These are phyloP conservation scores for Xylariaceae sp. DNA, from an alignment of 2,329 filamentous ascomycete species.

Conservation along the genomic window DNA sequence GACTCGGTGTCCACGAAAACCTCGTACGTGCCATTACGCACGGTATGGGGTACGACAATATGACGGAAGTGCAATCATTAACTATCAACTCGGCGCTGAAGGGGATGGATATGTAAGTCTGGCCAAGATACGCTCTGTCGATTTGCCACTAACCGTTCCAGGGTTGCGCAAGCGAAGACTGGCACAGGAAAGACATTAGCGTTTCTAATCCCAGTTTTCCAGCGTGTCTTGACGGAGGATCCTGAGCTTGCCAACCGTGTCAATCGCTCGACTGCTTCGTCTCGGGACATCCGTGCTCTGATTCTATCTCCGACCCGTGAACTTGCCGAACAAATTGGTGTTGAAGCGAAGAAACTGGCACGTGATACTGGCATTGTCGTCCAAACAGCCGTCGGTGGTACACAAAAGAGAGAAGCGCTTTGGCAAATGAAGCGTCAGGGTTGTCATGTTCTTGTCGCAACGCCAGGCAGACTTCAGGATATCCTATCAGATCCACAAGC, in stretches of 20 bases:
- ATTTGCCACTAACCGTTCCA: constrained; percentile 39
- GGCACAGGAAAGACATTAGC: constrained; percentile 96
- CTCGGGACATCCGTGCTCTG: constrained; percentile 67
- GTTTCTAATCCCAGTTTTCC: constrained; percentile 84
- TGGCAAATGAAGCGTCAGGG: constrained; percentile 69
- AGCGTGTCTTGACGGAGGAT: constrained; percentile 71
- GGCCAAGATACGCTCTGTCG: constrained; percentile 22
- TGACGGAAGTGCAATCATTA: constrained; percentile 90
- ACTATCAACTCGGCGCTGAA: constrained; percentile 81
- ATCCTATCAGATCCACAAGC: constrained; percentile 68
- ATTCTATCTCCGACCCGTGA: constrained; percentile 81
- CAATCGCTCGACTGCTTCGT: constrained; percentile 41
- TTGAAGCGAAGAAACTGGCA: constrained; percentile 73
- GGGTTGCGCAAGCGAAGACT: constrained; percentile 91
- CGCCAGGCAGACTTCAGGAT: constrained; percentile 85
- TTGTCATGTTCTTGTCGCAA: constrained; percentile 88
- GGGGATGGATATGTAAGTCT: constrained; percentile 78
- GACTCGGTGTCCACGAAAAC: constrained; percentile 60
- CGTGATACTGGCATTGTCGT: constrained; percentile 66
- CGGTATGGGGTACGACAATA: constrained; percentile 75
- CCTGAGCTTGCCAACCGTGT: constrained; percentile 58
- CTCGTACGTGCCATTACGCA: constrained; percentile 70
- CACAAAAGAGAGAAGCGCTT: constrained; percentile 72
- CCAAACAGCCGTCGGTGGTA: constrained; percentile 88
- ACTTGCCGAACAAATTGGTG: constrained; percentile 77